These are phyloP conservation scores for Xeromyces bisporus DNA, from an alignment of 495 filamentous ascomycete genomes.

Conservation along the genomic window DNA sequence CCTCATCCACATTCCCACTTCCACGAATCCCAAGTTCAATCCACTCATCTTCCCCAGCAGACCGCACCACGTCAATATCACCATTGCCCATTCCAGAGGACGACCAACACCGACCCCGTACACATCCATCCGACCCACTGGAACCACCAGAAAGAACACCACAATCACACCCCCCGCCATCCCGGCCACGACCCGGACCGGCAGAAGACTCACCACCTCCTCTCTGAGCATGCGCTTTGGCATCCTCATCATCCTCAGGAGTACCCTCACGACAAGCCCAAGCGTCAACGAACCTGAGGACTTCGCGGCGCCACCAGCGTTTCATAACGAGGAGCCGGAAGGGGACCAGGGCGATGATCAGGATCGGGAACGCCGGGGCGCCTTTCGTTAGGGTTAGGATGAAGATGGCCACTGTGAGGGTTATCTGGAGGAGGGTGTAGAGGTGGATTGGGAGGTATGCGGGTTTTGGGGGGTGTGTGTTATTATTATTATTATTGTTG, in stretches of 20 bases:
- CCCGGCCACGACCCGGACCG: background rate
- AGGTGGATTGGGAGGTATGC: constrained; percentile 42
- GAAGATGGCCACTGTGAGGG: constrained; percentile 44
- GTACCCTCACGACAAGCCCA: constrained; percentile 57
- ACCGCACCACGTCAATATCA: constrained; percentile 1
- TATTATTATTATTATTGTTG: no score
- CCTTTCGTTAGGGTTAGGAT: constrained; percentile 46
- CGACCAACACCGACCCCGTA: background rate
- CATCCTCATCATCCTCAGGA: constrained; percentile 42
- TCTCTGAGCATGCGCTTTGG: constrained; percentile 4
- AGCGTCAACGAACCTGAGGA: constrained; percentile 45
- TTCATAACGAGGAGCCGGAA: constrained; percentile 47
- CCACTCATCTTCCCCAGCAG: constrained; percentile 10
- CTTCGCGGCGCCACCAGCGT: constrained; percentile 41
- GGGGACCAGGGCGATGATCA: constrained; percentile 51
- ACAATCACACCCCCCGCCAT: background rate
- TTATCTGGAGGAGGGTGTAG: constrained; percentile 46
- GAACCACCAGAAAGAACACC: background rate
- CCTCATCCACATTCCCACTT: constrained; percentile 8
- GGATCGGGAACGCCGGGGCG: constrained; percentile 47
- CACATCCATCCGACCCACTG: background rate
- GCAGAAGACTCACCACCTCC: constrained; percentile 1
- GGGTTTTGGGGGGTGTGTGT: constrained; percentile 6
- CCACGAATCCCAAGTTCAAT: constrained; percentile 9
- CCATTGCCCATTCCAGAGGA: background rate